Evolutionary conservation across 2,329 filamentous ascomycete species (phyloP), one percentile per base, ranked within the genome.

Genomic region (Chaetoscypha palmicola): DNA sequence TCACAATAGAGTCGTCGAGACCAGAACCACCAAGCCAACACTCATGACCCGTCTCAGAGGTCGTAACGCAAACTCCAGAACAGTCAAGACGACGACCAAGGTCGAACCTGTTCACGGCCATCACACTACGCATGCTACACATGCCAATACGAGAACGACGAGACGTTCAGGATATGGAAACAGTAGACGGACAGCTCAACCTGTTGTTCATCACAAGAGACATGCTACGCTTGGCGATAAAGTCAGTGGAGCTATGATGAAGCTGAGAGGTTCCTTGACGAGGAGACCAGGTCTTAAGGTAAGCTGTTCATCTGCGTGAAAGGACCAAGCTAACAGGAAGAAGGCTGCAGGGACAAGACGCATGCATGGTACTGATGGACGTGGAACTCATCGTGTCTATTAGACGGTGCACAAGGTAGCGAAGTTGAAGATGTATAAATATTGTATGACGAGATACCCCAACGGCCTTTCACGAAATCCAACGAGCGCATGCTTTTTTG

Each of bases 321-420:
- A n/a, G n/a, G n/a, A 28, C 45, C 36, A 44, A 14, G 16, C 43
- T 38, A 39, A 51, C n/a, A 30, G 16, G 4, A 33, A 35, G 32
- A 44, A 84, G 79, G 83, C 82, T 62, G 82, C 83, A 54, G 83
- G 83, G 21, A 83, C 82, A 38, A 73, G 83, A 47, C 73, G 83
- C 43, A 86, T 86, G 81, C 76, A 77, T 54, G 83, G 83, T 31
- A 87, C 83, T 36, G 83, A 87, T 62, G 83, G 83, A 2, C 76
- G 80, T 28, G 77, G 78, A 46, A 70, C 67, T 44, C 72, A 53
- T 45, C 54, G 56, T 36, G 51, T 50, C 17, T 59, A 58, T 36
- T 59, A 54, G n/a, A n/a, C 19, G 16, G 12, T 39, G 16, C 16
- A 21, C 12, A 31, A 12, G 24, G 12, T 31, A 4, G 28, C 22